Evolutionary conservation across 768 basidiomycete species (phyloP), one percentile per base, ranked within the genome.

Genomic region (Chiua virens): DNA sequence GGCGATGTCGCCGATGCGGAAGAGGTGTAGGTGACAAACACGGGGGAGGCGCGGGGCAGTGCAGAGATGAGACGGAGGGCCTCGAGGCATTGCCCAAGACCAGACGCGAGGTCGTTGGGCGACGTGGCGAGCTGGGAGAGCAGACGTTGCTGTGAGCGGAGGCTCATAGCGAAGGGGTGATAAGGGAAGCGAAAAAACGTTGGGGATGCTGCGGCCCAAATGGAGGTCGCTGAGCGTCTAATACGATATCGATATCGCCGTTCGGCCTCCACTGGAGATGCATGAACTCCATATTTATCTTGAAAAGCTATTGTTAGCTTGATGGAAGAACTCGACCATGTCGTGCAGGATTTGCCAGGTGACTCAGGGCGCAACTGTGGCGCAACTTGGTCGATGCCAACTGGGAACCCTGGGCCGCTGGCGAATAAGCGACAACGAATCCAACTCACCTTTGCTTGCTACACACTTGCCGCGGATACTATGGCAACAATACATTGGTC

Each of bases 51-150:
- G 18, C 69, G 54, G 0, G 67, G 64, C 18, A 68, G 58, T 1
- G 60, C 55, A 18, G 66, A 61, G 47, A 70, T 57, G 35, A 71
- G 69, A 8, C 66, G 61, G 7, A 68, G 65, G 0, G 67, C 67
- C 39, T 70, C 66, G 22, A 67, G 62, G n/a, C 69, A 70, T 17
- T 70, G 67, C 0, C 67, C 67, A 13, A 68, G 58, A 2, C 67
- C 69, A 0, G 67, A 66, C 1, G 69, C 69, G 13, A 70, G 52
- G 23, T 70, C 62, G 49, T 70, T 69, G 39, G 62, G 66, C 14
- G 68, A 68, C 1, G 68, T 58, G 20, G 67, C 58, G 39, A 69
- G 58, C 15, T 68, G 67, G 9, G 69, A 39, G 42, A 68, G 62
- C 2, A 68, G 47, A 17, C 65, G 67, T 23, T 70, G 58, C 13